Base-by-base conservation (phyloP, 495 filamentous ascomycete species). In the Elaphomyces granulatus region DNA sequence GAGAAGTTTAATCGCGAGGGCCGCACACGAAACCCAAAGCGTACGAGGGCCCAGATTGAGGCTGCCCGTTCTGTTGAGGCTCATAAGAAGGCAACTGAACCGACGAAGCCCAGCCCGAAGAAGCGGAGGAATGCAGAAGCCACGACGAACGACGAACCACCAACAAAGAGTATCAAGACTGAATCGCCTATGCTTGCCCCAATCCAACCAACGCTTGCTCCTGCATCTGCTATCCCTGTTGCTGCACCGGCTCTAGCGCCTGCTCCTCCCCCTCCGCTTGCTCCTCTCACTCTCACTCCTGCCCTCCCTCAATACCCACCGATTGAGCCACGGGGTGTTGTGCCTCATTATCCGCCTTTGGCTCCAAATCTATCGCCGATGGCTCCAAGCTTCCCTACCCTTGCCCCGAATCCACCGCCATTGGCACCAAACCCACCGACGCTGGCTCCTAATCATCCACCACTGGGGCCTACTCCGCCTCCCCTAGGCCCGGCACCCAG, bases 11-110 rank as follows among this genome's bases (percentile, higher is more conserved):
- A 65, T 39, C 45, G 49, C 10, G 62, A 63, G 37, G 63, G 63
- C 21, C 58, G 61, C 10, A 60, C 55, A 10, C 59, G 64, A 36
- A 66, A 66, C 23, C 62, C 64, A 15, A 68, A 68, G 48, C 61
- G 64, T 7, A 65, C 62, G 38, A 66, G 65, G 44, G 64, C 58
- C 16, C 61, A 68, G 39, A 68, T 68, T 26, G 62, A 66, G 45
- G 53, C 55, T 9, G 61, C 60, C 36, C 53, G 58, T n/a, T 48
- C 44, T 20, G 53, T 47, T 15, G 57, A 57, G 17, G 54, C 45
- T 4, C 47, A 44, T 3, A 50, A 41, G 21, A 55, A 49, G 41
- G 42, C 53, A 9, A 37, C 38, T 18, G 55, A 59, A 8, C 3
- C 23, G 12, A 3, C 34, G 15, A 64, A 59, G 42, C 21, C 40